These are phyloP conservation scores for Lasiosphaeria ovina DNA, from an alignment of 495 filamentous ascomycete species.

Conservation along the genomic window DNA sequence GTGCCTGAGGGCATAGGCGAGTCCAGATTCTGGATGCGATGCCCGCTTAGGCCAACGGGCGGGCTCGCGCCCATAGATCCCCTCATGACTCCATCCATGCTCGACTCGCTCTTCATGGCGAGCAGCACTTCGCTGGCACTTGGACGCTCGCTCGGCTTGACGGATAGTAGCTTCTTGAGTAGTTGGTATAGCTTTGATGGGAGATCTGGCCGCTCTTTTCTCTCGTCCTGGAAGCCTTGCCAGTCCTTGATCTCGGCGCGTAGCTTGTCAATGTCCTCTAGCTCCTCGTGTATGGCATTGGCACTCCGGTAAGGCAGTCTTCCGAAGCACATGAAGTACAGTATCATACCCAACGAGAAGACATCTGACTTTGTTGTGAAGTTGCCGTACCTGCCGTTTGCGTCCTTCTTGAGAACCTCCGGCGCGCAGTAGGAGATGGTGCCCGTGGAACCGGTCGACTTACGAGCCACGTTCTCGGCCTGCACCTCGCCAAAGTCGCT, in stretches of 20 bases:
- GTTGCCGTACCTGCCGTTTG: constrained; percentile 74
- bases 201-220: constrained; percentile 71
- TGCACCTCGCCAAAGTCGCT: constrained; percentile 98
- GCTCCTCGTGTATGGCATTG: constrained; percentile 82
- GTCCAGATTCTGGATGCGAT: constrained; percentile 56
- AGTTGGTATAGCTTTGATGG: constrained; percentile 84
- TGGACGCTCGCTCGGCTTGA: constrained; percentile 74
- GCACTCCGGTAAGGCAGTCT: constrained; percentile 81
- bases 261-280: constrained; percentile 87
- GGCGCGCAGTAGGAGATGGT: constrained; percentile 98
- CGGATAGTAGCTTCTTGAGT: constrained; percentile 73
- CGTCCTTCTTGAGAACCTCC: constrained; percentile 75
- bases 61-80: constrained; percentile 32
- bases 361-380: constrained; percentile 96
- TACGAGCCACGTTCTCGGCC: constrained; percentile 69
- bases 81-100: constrained; percentile 37
- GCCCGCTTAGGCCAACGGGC: constrained; percentile 43
- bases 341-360: constrained; percentile 95
- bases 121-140: constrained; percentile 84
- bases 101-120: constrained; percentile 69
- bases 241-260: constrained; percentile 84
- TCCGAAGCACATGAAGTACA: constrained; percentile 96
- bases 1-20: constrained; percentile 49
- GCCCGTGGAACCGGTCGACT: constrained; percentile 89
- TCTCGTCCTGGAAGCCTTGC: constrained; percentile 79